Percentiles rank a stretch among this genome's conserved stretches.
phyloP scores from a whole-genome alignment of 2,329 filamentous ascomycete species.

The Colletotrichum sp. region DNA sequence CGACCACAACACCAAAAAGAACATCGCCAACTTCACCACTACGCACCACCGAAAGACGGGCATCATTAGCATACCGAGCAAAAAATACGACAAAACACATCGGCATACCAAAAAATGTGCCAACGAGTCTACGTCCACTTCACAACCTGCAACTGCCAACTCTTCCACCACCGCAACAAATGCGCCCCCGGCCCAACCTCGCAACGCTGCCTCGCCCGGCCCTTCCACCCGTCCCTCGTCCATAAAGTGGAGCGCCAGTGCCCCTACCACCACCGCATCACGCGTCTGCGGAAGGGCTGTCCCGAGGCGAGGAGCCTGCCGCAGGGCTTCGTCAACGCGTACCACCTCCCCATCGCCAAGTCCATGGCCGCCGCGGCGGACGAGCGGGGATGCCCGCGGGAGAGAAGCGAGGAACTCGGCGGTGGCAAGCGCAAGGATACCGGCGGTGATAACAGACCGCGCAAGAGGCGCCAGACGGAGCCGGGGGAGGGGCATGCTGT shows the following conservation, averaged over 20 bases:
- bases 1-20: background rate
- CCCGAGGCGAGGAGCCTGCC: background rate
- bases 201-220: background rate
- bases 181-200: background rate
- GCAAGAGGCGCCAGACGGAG: background rate
- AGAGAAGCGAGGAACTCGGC: background rate
- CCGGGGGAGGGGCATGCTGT: background rate
- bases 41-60: background rate
- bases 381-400: background rate
- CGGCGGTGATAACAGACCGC: background rate
- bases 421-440: background rate
- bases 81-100: background rate
- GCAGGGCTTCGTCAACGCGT: background rate
- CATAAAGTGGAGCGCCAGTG: background rate
- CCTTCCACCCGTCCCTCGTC: background rate
- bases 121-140: slow-evolving; percentile 1
- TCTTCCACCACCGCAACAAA: background rate
- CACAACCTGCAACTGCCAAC: background rate
- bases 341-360: background rate
- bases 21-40: background rate
- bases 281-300: background rate
- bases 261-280: background rate
- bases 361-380: background rate
- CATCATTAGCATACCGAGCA: background rate
- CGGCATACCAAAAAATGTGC: background rate